Base-by-base conservation (phyloP, 768 basidiomycete genomes). In the Imleria badia region DNA sequence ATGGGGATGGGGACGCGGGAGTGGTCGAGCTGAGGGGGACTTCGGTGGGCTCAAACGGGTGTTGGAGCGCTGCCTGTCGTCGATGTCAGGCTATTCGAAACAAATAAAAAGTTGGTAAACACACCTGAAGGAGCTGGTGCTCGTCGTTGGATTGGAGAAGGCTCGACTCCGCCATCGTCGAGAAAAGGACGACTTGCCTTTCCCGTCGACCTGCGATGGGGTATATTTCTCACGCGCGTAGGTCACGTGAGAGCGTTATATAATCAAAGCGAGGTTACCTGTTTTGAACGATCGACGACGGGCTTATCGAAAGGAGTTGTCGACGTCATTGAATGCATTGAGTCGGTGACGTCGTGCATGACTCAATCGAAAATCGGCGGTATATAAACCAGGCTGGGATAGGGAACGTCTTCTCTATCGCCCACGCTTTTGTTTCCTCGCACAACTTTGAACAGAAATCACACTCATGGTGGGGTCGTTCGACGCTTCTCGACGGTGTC, bases 101-200 rank as follows among this genome's bases (percentile, higher is more conserved):
- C n/a, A n/a, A 3, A 38, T 13, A 13, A 8, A 29, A 26, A 1
- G 8, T 1, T 0, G 6, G 0, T 29, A 0, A 7, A 58, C 47
- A 17, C 17, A 65, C 69, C 60, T 64, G 54, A 14, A 70, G 59
- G 31, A 70, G 62, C 8, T 50, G 34, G 1, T 56, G 54, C 22
- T 70, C 66, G 49, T 68, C 64, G 46, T 29, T 30, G 45, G 62
- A 58, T 30, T 59, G 60, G 38, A 66, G 60, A 20, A 41, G 46
- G 19, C 64, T 64, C 42, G 65, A 60, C 50, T 72, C 66, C 1
- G 66, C 57, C 70, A 70, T 72, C 47, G 48, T 54, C 44, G 41
- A 48, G 13, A 49, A 31, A 20, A 35, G 5, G 33, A 45, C 12
- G n/a, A 6, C 23, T 29, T 29, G 14, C 26, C 26, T 26, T 26